Base-by-base conservation (phyloP, 192 early-diverging fungal species). In the Podila horticola region DNA sequence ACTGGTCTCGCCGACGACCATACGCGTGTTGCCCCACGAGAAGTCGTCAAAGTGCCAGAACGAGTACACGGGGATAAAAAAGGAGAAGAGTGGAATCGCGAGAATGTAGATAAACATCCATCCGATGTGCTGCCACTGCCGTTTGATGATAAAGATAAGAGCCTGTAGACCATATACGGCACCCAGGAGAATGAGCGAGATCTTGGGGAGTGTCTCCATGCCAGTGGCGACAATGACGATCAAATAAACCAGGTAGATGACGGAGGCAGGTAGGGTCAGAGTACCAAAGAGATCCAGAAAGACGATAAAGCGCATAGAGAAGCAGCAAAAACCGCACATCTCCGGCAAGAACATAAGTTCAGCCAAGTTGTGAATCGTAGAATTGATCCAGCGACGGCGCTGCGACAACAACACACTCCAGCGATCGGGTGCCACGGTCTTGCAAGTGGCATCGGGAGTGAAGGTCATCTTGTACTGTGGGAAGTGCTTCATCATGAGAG, bases 11-110 rank as follows among this genome's bases (percentile, higher is more conserved):
- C 94, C 94, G 3, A 93, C 88, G 0, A 95, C 93, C 24, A 92
- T 89, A 82, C 94, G 93, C 29, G 97, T 99, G 82, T 98, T 96
- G 75, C 97, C 97, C 97, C 97, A 99, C 4, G 94, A 95, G 77
- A 99, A 99, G 75, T 98, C 97, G 72, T 98, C 97, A 90, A 97
- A 96, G 86, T 98, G 96, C 97, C 96, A 97, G 91, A 99, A 98
- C 1, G 97, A 89, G 74, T 99, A 99, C 50, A 98, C 73, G 1
- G 97, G 97, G 55, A 98, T 91, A 77, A 94, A 93, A 72, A 95
- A 94, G 17, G 92, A 94, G 75, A 95, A 99, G n/a, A 98, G 77
- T 11, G 97, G 97, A 55, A 96, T 94, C 8, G 94, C 94, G 2
- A 97, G 77, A 19, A 98, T 86, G 82, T 98, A 98, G 57, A 94